Evolutionary conservation across 768 basidiomycete species (phyloP).

Genomic region (Termitomyces sp.): DNA sequence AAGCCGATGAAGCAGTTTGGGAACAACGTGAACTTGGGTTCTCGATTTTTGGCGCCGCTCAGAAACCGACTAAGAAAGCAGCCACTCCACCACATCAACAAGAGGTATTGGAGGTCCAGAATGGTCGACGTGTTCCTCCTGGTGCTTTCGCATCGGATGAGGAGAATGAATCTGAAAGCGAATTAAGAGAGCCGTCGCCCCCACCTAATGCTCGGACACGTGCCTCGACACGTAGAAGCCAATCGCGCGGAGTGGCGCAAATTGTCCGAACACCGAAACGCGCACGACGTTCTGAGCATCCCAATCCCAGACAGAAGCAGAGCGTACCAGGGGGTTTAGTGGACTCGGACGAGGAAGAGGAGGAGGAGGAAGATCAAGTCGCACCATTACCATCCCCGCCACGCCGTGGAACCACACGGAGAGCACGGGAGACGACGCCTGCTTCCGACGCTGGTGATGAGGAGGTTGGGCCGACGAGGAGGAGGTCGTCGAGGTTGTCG

Average conservation of each 20-base stretch:
- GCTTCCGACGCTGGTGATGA: slow-evolving; percentile 26
- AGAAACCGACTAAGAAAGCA: slow-evolving; percentile 7
- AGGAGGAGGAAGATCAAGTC: slow-evolving; percentile 18
- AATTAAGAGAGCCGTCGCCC: slow-evolving; percentile 18
- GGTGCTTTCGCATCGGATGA: slow-evolving; percentile 45
- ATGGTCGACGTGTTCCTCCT: slow-evolving; percentile 33
- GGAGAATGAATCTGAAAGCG: slow-evolving; percentile 30
- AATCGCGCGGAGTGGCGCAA: background rate
- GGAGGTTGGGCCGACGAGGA: slow-evolving; percentile 33
- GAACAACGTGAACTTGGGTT: slow-evolving; percentile 10
- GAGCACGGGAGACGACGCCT: slow-evolving; percentile 27
- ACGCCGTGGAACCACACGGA: slow-evolving; percentile 19
- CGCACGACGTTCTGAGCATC: slow-evolving; percentile 6
- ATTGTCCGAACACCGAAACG: slow-evolving; percentile 5
- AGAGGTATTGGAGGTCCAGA: slow-evolving; percentile 7
- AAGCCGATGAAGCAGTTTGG: background rate
- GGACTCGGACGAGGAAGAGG: slow-evolving; percentile 31
- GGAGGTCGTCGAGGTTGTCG: slow-evolving; percentile 42
- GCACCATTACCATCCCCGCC: slow-evolving; percentile 34
- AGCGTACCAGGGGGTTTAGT: slow-evolving; percentile 43
- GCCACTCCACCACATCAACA: background rate
- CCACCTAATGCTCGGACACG: slow-evolving; percentile 4
- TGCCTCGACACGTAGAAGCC: background rate
- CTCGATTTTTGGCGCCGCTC: slow-evolving; percentile 19
- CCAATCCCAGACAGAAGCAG: slow-evolving; percentile 12